These are phyloP conservation scores for Aspergillus sclerotioniger DNA, from an alignment of 495 filamentous ascomycete genomes.

Conservation along the genomic window DNA sequence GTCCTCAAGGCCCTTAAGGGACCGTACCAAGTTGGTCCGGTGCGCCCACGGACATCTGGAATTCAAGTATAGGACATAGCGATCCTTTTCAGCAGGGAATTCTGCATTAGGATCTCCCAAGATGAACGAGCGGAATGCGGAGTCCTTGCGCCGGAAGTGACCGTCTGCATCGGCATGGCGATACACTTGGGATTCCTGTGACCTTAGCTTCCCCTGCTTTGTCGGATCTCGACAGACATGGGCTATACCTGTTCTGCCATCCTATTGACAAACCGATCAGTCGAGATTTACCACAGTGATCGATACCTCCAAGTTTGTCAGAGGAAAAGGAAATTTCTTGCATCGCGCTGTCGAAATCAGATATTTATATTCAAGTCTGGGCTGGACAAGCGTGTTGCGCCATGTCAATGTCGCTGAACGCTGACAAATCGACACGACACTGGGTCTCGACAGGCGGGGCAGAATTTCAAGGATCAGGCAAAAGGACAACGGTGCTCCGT, in stretches of 20 bases:
- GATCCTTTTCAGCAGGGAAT: slow-evolving; percentile 70
- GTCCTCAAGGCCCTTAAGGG: slow-evolving; percentile 76
- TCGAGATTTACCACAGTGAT: neutral
- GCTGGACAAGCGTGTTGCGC: neutral
- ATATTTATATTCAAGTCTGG: too few species aligned
- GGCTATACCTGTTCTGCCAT: neutral
- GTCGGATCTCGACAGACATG: neutral
- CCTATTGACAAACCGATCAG: neutral
- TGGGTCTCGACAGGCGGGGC: neutral
- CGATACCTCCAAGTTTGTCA: neutral
- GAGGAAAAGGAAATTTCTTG: neutral
- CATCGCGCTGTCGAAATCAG: neutral
- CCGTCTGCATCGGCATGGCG: slow-evolving; percentile 47
- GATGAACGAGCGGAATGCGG: slow-evolving; percentile 48
- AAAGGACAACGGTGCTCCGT: too few species aligned
- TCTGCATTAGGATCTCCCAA: slow-evolving; percentile 52
- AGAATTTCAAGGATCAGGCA: neutral
- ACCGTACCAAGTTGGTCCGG: slow-evolving; percentile 68
- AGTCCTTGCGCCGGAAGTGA: slow-evolving; percentile 48
- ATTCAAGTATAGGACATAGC: slow-evolving; percentile 79
- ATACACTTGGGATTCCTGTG: slow-evolving; percentile 26
- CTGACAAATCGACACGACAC: neutral
- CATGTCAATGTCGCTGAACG: neutral
- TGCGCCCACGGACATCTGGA: slow-evolving; percentile 83
- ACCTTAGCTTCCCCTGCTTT: neutral